phyloP scores from a whole-genome alignment of 2,329 filamentous ascomycete genomes.

The Nemania abortiva region DNA sequence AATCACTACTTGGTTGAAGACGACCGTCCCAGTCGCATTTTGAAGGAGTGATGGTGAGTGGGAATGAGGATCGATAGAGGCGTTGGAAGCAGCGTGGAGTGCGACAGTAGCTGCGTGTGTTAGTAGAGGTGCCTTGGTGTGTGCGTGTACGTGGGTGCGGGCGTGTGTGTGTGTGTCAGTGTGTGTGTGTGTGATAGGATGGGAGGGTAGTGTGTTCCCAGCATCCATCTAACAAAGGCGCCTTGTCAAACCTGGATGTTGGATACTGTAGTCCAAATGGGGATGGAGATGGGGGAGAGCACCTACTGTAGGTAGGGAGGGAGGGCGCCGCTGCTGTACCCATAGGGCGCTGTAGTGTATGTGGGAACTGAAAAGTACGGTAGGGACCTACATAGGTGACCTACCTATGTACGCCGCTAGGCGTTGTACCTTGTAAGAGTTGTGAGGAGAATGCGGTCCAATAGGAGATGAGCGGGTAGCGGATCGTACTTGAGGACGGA shows the following conservation, averaged over 20 bases:
- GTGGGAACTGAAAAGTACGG: background rate
- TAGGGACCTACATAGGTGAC: background rate
- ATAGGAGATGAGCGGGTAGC: conserved; percentile 27
- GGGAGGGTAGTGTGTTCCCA: conserved; percentile 3
- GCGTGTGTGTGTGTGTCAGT: background rate
- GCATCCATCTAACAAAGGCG: conserved; percentile 10
- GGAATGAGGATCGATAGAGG: conserved; percentile 10
- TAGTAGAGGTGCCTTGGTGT: conserved; percentile 4
- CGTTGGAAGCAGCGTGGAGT: background rate
- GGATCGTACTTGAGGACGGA: conserved; percentile 11
- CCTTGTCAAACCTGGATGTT: conserved; percentile 4
- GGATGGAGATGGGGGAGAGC: background rate
- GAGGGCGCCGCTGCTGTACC: conserved; percentile 1
- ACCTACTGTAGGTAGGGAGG: background rate
- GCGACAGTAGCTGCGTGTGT: conserved; percentile 11
- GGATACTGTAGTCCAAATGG: background rate
- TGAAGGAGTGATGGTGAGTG: conserved; percentile 11
- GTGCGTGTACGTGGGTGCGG: background rate
- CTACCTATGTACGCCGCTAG: background rate
- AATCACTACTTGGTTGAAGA: conserved; percentile 33
- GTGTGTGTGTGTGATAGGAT: background rate
- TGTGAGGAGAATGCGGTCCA: conserved; percentile 9
- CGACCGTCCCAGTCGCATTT: conserved; percentile 37
- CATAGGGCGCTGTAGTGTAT: conserved; percentile 4
- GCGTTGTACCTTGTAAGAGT: background rate